Evolutionary conservation across 306 rosid species (phyloP), one percentile per base, ranked within the genome.

Genomic region (Quercus glauca): DNA sequence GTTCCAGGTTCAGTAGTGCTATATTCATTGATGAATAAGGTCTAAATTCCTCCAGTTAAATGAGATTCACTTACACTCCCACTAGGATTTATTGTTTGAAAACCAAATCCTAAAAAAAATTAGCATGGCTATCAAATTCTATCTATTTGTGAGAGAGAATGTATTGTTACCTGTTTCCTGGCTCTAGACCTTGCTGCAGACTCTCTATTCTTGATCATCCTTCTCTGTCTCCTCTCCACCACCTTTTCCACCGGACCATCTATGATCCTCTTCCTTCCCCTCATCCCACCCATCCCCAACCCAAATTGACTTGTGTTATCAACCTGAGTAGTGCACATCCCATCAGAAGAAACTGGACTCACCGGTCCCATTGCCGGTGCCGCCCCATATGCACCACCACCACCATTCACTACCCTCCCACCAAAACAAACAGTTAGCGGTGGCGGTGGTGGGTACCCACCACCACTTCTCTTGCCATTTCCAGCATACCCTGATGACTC

Each of bases 111-210:
- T 49, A 0, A 49, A 49, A 10, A 10, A 10, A 49, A 49, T 49
- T 10, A 49, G 53, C 53, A 49, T 12, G 15, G 13, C 17, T 45
- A 59, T 60, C 67, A 23, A 60, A 25, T 21, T 65, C 33, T 3
- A 31, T 69, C 29, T 41, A n/a, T 12, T 21, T 52, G 82, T 14
- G 13, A 7, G 3, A 8, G 14, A 25, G 74, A 59, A 69, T 56
- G n/a, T 18, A 28, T n/a, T 20, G 45, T 41, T 28, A 92, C 97
- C 95, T 95, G 99, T 90, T 92, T 95, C 85, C 97, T 87, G 51
- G 99, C 99, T 87, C 99, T 89, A 21, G 99, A 95, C 79, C 99
- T 90, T 3, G 98, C 98, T 0, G 99, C 99, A 1, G 99, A 95
- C 55, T 95, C 99, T 80, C 99, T 86, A 71, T 92, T 95, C 91